Percentiles rank a stretch among this genome's conserved stretches.
Conservation (phyloP, 495 filamentous ascomycete genomes). For the Bacidia rubella region DNA sequence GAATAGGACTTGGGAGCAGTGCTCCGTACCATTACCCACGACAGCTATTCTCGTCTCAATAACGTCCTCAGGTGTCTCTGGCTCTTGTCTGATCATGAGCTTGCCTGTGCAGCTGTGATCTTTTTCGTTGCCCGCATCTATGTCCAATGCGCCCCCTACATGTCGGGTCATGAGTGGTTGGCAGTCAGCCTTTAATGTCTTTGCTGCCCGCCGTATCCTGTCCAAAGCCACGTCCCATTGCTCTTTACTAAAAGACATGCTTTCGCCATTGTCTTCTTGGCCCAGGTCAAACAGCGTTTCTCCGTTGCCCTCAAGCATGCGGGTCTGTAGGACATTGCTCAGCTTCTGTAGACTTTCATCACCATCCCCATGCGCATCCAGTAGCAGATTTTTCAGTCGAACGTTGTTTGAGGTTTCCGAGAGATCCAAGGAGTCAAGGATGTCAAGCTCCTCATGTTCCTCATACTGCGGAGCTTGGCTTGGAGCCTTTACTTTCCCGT, state of each 20-base stretch:
- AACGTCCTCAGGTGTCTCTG: slow-evolving; percentile 64
- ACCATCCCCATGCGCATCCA: slow-evolving; percentile 45
- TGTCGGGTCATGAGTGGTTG: slow-evolving; percentile 77
- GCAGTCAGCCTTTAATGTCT: slow-evolving; percentile 55
- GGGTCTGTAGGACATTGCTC: slow-evolving; percentile 43
- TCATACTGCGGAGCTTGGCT: slow-evolving; percentile 36
- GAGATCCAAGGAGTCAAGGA: slow-evolving; percentile 75
- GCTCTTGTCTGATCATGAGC: slow-evolving; percentile 63
- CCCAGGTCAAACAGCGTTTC: slow-evolving; percentile 89
- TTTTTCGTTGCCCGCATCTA: slow-evolving; percentile 44
- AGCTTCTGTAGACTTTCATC: slow-evolving; percentile 49
- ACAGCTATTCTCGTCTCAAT: slow-evolving; percentile 96
- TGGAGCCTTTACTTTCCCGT: slow-evolving; percentile 26
- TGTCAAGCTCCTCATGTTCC: slow-evolving; percentile 82
- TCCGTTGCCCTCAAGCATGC: slow-evolving; percentile 75
- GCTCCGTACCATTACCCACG: slow-evolving; percentile 78
- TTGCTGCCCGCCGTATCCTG: slow-evolving; percentile 52
- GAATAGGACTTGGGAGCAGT: too few species aligned
- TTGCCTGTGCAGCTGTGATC: slow-evolving; percentile 65
- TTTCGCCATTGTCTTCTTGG: slow-evolving; percentile 79
- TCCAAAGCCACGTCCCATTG: slow-evolving; percentile 69
- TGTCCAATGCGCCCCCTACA: slow-evolving; percentile 66
- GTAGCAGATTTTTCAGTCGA: slow-evolving; percentile 62
- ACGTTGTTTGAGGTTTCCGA: slow-evolving; percentile 57
- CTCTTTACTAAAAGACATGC: slow-evolving; percentile 66